Evolutionary conservation across 257 asterid species (phyloP).

Genomic region (Solanum clarkiae): DNA sequence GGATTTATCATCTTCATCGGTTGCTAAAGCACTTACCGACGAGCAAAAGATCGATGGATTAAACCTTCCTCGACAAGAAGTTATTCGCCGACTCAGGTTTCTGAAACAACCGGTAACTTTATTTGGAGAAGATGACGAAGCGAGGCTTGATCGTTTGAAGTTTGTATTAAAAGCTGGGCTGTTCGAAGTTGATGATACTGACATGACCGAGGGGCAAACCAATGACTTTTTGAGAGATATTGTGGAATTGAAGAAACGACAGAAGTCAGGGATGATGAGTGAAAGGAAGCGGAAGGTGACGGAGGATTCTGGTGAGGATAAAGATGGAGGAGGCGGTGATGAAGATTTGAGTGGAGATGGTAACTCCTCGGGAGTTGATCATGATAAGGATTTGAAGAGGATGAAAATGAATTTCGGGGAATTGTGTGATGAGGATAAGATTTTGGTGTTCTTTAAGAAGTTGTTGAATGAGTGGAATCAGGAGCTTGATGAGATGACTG

Average conservation of each 20-base stretch:
- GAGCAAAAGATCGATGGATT: slow-evolving; percentile 60
- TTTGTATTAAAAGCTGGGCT: slow-evolving; percentile 71
- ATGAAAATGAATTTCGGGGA: slow-evolving; percentile 72
- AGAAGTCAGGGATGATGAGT: slow-evolving; percentile 69
- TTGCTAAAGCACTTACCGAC: slow-evolving; percentile 40
- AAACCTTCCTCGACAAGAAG: slow-evolving; percentile 65
- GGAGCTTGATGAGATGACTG: slow-evolving; percentile 81
- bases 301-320: slow-evolving; percentile 66
- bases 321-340: slow-evolving; percentile 71
- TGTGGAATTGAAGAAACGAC: slow-evolving; percentile 85
- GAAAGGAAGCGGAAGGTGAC: slow-evolving; percentile 64
- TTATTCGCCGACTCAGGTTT: slow-evolving; percentile 75
- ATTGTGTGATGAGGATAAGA: slow-evolving; percentile 89
- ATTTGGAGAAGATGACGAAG: slow-evolving; percentile 83
- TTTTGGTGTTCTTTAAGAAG: slow-evolving; percentile 88
- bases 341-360: slow-evolving; percentile 83
- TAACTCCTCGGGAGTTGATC: slow-evolving; percentile 48
- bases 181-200: slow-evolving; percentile 81
- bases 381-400: slow-evolving; percentile 77
- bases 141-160: slow-evolving; percentile 67
- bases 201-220: slow-evolving; percentile 97
- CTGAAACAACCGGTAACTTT: slow-evolving; percentile 81
- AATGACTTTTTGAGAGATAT: slow-evolving; percentile 85
- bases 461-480: slow-evolving; percentile 87
- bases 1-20: slow-evolving; percentile 37